Evolutionary conservation across 495 filamentous ascomycete species (phyloP), one percentile per base, ranked within the genome.

Genomic region (Venustampulla echinocandica): DNA sequence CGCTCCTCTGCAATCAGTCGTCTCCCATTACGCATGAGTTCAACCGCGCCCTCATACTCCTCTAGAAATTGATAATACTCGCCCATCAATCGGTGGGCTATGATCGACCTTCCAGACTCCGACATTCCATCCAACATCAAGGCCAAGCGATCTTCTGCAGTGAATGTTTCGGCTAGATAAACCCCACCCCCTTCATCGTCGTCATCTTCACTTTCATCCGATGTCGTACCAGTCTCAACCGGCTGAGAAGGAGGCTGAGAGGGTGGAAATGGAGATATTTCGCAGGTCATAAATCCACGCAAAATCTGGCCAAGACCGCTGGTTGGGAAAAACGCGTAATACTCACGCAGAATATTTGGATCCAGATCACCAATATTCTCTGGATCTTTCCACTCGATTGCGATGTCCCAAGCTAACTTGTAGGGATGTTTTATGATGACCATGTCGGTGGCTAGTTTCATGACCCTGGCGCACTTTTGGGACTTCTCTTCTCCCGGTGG

Each of bases 341-440:
- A 96, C 53, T 95, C 81, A 10, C 79, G 71, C 4, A 98, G 67
- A 30, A 90, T 65, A 25, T 75, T 74, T 46, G 75, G 70, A 57
- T 97, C 90, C 71, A 81, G 83, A 20, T 89, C 71, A 1, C 67
- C 69, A 49, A 85, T 74, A 23, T 73, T 74, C 53, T 87, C 78
- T 32, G 81, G 67, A 64, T 95, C 87, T 53, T 82, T 75, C 87
- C 92, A 96, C 57, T 96, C 86, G 32, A 98, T 70, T 22, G 81
- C 76, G 50, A 95, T 83, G 46, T 82, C 80, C 92, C 92, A 98
- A 2, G 92, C 92, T 18, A 93, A 69, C 46, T 83, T 77, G 64
- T 84, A 96, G 1, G 88, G 88, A 59, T 95, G 87, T 52, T 90
- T 89, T 59, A 98, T 85, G 51, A 96, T 90, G 39, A 98, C 90